A percentile compares a stretch with the other conserved stretches of the same genome.
phyloP scores from a whole-genome alignment of 345 rosid genomes.

The Turnera subulata region DNA sequence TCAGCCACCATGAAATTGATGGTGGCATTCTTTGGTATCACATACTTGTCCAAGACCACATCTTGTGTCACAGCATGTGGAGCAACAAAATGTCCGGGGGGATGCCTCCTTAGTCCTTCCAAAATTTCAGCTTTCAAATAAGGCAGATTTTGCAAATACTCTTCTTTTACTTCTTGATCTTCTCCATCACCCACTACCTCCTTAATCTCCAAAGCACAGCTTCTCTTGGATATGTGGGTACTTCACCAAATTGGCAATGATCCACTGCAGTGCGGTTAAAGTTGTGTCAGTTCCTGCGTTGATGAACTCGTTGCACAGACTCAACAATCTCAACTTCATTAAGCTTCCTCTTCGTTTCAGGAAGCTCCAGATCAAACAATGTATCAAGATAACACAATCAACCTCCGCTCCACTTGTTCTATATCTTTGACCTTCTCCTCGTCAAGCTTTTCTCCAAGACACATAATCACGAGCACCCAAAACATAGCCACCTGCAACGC shows the following conservation, averaged over 20 bases:
- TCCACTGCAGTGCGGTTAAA: not conserved
- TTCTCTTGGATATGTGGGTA: conserved; percentile 5
- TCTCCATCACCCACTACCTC: conserved; percentile 1
- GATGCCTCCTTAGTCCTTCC: conserved; percentile 11
- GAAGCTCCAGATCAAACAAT: conserved; percentile 11
- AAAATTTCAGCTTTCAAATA: conserved; percentile 13
- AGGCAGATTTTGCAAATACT: conserved; percentile 8
- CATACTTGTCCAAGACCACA: conserved; percentile 6
- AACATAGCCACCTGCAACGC: not conserved
- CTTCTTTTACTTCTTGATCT: conserved; percentile 6
- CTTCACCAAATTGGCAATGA: conserved; percentile 4
- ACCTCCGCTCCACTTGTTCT: not conserved
- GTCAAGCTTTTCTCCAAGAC: conserved; percentile 18
- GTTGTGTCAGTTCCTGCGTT: not conserved
- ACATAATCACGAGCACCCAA: conserved; percentile 18
- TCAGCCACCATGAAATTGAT: conserved; percentile 21
- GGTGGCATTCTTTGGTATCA: conserved; percentile 8
- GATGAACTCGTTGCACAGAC: not conserved
- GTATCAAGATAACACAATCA: conserved; percentile 10
- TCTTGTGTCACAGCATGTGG: conserved; percentile 13
- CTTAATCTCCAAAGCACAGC: conserved; percentile 7
- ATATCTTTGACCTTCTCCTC: conserved; percentile 6
- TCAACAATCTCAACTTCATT: not conserved
- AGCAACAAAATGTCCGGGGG: conserved; percentile 16
- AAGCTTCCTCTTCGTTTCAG: conserved; percentile 12